Evolutionary conservation across 768 basidiomycete species (phyloP).

Genomic region (Lactifluus subvellereus): DNA sequence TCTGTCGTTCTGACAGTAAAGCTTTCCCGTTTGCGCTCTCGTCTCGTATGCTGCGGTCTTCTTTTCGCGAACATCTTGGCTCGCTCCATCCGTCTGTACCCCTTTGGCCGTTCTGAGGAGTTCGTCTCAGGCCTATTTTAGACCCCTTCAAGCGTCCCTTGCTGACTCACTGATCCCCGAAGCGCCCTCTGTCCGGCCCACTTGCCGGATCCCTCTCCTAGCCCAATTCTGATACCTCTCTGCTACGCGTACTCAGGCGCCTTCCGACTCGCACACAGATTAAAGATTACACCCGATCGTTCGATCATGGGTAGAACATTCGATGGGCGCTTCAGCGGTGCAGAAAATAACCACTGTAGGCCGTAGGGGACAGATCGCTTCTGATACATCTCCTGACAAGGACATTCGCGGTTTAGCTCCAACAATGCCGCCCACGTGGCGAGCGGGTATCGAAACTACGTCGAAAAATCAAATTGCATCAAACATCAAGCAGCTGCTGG

Average conservation of each 20-base stretch:
- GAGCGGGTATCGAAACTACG: not conserved
- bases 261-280: not conserved
- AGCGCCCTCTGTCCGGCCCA: no score
- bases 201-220: no score
- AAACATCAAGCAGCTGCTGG: no score
- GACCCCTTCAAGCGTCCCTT: no score
- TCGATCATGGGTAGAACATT: not conserved
- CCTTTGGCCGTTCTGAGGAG: not conserved
- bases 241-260: not conserved
- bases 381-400: not conserved
- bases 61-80: not conserved
- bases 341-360: not conserved
- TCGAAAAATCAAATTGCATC: no score
- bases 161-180: no score
- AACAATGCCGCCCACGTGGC: not conserved
- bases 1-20: not conserved
- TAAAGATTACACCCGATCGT: not conserved
- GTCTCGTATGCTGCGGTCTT: not conserved
- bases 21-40: not conserved
- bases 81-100: not conserved
- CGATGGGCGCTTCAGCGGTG: not conserved
- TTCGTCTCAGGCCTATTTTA: not conserved
- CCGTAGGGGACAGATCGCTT: not conserved
- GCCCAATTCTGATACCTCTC: not conserved
- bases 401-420: not conserved